These are phyloP conservation scores for Neurospora sublineolata DNA, from an alignment of 495 filamentous ascomycete species.

Conservation along the genomic window DNA sequence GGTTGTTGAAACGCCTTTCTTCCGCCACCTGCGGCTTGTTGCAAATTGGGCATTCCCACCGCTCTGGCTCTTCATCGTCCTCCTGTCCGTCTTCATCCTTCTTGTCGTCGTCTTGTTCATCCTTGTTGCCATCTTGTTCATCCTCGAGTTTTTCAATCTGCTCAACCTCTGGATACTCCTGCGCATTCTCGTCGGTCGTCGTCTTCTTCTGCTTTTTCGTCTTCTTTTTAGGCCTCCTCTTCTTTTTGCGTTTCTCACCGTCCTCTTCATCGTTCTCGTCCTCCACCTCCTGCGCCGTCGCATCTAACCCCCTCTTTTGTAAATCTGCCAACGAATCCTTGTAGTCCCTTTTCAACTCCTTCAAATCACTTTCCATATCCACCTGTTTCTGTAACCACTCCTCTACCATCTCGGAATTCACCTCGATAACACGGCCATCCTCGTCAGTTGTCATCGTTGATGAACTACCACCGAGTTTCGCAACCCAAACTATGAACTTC, in stretches of 20 bases:
- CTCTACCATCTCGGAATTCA: not conserved
- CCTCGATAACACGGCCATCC: not conserved
- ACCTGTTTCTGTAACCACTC: not conserved
- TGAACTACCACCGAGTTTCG: not conserved
- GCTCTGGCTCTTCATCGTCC: conserved; percentile 16
- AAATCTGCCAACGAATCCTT: not conserved
- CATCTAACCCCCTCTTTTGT: not conserved
- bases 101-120: not conserved
- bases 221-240: not conserved
- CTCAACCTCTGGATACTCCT: not conserved
- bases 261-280: not conserved
- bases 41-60: conserved; percentile 88
- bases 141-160: not conserved
- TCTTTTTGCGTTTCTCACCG: not conserved
- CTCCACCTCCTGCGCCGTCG: not conserved
- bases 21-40: conserved; percentile 57
- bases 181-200: not conserved
- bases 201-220: not conserved
- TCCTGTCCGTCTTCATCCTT: not conserved
- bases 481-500: not conserved
- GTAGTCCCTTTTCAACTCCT: not conserved
- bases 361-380: not conserved
- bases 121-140: not conserved
- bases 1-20: conserved; percentile 75
- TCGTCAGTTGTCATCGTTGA: not conserved